A percentile compares a stretch with the other conserved stretches of the same genome.
Evolutionary conservation across 768 basidiomycete species (phyloP).

Genomic region (Serpula lacrymans): DNA sequence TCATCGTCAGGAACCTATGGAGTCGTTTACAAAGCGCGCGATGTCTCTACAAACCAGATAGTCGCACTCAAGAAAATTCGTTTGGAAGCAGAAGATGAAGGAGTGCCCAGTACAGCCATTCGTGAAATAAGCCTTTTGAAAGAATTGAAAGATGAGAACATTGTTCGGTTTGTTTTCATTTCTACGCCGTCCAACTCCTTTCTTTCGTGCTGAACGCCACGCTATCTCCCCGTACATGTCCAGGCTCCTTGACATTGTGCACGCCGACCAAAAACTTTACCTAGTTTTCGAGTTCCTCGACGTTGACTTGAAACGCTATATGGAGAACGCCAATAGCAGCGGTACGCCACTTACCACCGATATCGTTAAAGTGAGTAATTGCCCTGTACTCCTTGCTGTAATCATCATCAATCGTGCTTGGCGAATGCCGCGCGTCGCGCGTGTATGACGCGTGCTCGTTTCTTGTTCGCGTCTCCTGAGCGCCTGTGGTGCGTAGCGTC

Average conservation of each 20-base stretch:
- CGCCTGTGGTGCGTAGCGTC: neutral
- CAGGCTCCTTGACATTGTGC: constrained; percentile 96
- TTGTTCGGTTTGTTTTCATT: constrained; percentile 67
- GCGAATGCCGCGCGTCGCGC: too few relatives aligned
- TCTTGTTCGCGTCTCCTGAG: constrained; percentile 5
- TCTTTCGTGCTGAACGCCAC: constrained; percentile 4
- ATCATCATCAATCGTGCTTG: too few relatives aligned
- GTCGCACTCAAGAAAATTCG: constrained; percentile 99
- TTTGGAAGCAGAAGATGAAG: constrained; percentile 97
- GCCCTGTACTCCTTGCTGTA: neutral
- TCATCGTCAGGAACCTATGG: constrained; percentile 83
- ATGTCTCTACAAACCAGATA: constrained; percentile 71
- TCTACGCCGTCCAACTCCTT: constrained; percentile 1
- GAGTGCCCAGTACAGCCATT: constrained; percentile 96
- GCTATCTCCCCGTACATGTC: too few relatives aligned
- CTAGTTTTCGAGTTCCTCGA: constrained; percentile 98
- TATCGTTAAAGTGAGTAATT: constrained; percentile 79
- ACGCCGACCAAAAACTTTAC: constrained; percentile 95
- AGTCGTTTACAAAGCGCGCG: constrained; percentile 96
- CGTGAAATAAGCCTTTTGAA: constrained; percentile 97
- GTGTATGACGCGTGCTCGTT: constrained; percentile 26
- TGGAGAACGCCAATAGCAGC: constrained; percentile 78
- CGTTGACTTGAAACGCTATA: constrained; percentile 94
- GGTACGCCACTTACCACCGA: constrained; percentile 69
- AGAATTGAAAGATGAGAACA: constrained; percentile 94